A percentile compares a stretch with the other conserved stretches of the same genome.
Evolutionary conservation across 75 land plant species (phyloP).

Genomic region (Ceratopteris richardii): DNA sequence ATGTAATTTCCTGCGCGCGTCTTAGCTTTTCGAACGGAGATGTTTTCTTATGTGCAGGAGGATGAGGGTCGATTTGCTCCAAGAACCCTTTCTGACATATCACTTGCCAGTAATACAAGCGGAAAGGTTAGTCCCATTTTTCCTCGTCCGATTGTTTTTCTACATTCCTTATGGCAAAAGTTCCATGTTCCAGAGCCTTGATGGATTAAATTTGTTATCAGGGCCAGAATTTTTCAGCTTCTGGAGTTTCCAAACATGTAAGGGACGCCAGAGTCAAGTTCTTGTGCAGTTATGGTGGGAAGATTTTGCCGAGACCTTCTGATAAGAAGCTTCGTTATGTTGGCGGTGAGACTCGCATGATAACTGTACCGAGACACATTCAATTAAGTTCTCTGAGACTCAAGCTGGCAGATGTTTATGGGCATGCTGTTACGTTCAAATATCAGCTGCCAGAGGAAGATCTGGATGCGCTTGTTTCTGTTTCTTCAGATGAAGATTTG

Average conservation of each 20-base stretch:
- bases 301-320: slow-evolving; percentile 55
- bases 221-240: no score
- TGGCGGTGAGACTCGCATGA: slow-evolving; percentile 67
- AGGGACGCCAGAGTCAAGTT: slow-evolving; percentile 25
- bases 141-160: no score
- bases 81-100: no score
- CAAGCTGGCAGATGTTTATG: slow-evolving; percentile 35
- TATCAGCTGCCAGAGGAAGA: slow-evolving; percentile 71
- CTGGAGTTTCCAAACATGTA: background rate
- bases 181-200: no score
- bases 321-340: slow-evolving; percentile 63
- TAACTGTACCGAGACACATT: slow-evolving; percentile 46
- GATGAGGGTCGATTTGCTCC: no score
- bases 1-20: no score
- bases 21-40: no score
- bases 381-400: slow-evolving; percentile 36
- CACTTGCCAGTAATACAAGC: no score
- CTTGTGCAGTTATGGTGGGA: slow-evolving; percentile 62
- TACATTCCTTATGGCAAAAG: no score
- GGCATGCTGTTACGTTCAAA: slow-evolving; percentile 43
- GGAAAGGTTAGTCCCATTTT: no score
- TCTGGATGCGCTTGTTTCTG: slow-evolving; percentile 64
- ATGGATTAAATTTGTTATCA: no score
- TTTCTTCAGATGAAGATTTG: slow-evolving; percentile 67
- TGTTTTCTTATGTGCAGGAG: no score